These are phyloP conservation scores for Fagopyrum homotropicum DNA, from an alignment of 148 eudicot genomes.

Conservation along the genomic window DNA sequence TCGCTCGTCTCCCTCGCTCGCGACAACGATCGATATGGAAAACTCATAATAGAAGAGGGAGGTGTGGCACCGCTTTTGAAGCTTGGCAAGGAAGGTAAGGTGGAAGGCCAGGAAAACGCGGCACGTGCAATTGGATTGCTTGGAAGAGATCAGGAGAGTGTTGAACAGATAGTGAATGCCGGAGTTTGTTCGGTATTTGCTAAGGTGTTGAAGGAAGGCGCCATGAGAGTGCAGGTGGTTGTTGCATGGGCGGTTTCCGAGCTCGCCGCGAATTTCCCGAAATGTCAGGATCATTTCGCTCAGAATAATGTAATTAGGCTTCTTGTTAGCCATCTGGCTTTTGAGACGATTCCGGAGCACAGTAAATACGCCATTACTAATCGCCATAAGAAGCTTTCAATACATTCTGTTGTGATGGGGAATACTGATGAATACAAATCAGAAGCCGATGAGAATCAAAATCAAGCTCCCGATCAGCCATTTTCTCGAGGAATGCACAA, in stretches of 20 bases:
- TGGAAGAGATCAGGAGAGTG: constrained; percentile 69
- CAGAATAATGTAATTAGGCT: constrained; percentile 64
- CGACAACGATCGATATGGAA: constrained; percentile 70
- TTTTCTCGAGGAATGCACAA: constrained; percentile 19
- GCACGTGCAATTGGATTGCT: constrained; percentile 65
- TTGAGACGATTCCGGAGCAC: constrained; percentile 81
- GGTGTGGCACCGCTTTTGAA: constrained; percentile 64
- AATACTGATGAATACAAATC: background rate
- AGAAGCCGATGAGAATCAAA: background rate
- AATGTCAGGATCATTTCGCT: constrained; percentile 77
- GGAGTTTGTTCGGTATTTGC: constrained; percentile 70
- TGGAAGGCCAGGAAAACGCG: constrained; percentile 75
- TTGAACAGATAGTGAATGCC: constrained; percentile 62
- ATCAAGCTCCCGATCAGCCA: background rate
- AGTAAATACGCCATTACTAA: constrained; percentile 60
- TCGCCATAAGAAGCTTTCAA: constrained; percentile 31
- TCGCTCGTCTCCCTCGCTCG: constrained; percentile 66
- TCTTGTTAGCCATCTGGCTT: constrained; percentile 71
- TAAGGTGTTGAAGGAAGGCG: constrained; percentile 73
- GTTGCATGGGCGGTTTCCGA: constrained; percentile 89
- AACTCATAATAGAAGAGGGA: constrained; percentile 72
- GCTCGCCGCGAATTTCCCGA: constrained; percentile 54
- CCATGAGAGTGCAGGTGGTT: constrained; percentile 66
- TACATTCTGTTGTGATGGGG: constrained; percentile 46
- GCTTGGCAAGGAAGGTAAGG: constrained; percentile 62